phyloP scores from a whole-genome alignment of 1,284 basidiomycete species.

The Cerioporus squamosus region DNA sequence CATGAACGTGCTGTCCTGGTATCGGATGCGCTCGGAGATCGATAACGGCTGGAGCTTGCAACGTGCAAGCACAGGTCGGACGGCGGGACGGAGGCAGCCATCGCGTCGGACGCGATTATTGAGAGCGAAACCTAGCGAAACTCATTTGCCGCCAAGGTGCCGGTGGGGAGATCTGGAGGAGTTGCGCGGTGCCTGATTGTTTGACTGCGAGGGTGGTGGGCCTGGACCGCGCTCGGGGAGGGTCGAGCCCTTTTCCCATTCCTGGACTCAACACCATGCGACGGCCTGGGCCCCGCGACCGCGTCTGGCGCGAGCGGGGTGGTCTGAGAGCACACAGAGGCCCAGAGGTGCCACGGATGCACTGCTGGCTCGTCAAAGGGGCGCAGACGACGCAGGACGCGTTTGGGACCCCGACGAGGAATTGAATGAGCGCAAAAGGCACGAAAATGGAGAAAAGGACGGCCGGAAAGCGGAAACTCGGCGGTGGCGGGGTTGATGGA shows the following conservation, averaged over 20 bases:
- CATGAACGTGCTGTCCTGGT: not conserved
- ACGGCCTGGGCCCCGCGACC: slow-evolving; percentile 9
- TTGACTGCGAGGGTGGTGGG: slow-evolving; percentile 26
- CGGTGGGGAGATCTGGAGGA: slow-evolving; percentile 16
- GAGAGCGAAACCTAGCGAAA: slow-evolving; percentile 4
- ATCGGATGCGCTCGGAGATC: slow-evolving; percentile 19
- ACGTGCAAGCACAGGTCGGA: slow-evolving; percentile 8
- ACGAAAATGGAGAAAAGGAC: not conserved
- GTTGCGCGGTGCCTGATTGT: slow-evolving; percentile 24
- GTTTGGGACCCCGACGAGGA: not conserved
- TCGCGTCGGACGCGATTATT: not conserved
- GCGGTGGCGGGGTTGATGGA: slow-evolving; percentile 7
- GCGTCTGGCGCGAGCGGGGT: not conserved
- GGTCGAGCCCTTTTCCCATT: slow-evolving; percentile 13
- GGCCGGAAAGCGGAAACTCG: slow-evolving; percentile 5
- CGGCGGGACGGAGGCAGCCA: slow-evolving; percentile 6
- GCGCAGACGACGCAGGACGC: not conserved
- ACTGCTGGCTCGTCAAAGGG: not conserved
- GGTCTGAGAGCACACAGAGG: not conserved
- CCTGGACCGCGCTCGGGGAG: slow-evolving; percentile 9
- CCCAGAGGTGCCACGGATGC: not conserved
- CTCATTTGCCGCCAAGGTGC: not conserved
- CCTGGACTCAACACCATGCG: slow-evolving; percentile 7
- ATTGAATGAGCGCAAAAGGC: slow-evolving; percentile 5
- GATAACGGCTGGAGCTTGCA: slow-evolving; percentile 21